Base-by-base conservation (phyloP, 2,329 filamentous ascomycete genomes). In the Capronia epimyces region DNA sequence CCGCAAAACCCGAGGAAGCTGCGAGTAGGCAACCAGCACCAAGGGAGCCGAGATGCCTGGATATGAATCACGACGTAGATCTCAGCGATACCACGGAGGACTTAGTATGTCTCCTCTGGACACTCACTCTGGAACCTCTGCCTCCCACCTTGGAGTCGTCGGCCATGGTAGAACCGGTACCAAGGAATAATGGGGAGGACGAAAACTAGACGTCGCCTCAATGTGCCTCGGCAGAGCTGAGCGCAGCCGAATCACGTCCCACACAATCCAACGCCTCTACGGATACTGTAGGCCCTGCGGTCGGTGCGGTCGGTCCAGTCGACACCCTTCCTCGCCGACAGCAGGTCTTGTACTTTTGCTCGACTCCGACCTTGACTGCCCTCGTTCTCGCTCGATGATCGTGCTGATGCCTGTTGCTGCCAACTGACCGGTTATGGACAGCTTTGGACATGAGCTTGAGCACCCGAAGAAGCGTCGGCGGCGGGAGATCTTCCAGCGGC, bases 381-480 rank as follows among this genome's bases (percentile, higher is more conserved):
- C 29, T 16, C 40, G 16, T 22, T 32, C 22, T 18, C 20, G 36
- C 22, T 18, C 20, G 36, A 46, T 20, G 44, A 51, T 21, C 43
- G 51, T 52, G 42, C 42, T 22, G 22, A 47, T 16, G 32, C 24
- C 16, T 31, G 24, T 29, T 12, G 27, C 32, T n/a, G 16, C 27
- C 22, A 27, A 36, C 21, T 55, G 46, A 57, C 37, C 27, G 27
- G 43, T 37, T 45, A 77, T 77, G 74, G 70, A 71, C 54, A 66
- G 70, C 57, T 69, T 71, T 50, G 66, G 66, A 43, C 66, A 70
- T 43, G 65, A 60, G 53, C 63, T 68, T 27, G 71, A 72, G 47
- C 69, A 75, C 58, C 70, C 75, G 51, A 78, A 75, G 66, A 71
- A 76, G 59, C 73, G 77, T 57, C 68, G 74, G 51, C 73, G 74